Evolutionary conservation across 768 basidiomycete species (phyloP), one percentile per base, ranked within the genome.

Genomic region (Podaxis sp.): DNA sequence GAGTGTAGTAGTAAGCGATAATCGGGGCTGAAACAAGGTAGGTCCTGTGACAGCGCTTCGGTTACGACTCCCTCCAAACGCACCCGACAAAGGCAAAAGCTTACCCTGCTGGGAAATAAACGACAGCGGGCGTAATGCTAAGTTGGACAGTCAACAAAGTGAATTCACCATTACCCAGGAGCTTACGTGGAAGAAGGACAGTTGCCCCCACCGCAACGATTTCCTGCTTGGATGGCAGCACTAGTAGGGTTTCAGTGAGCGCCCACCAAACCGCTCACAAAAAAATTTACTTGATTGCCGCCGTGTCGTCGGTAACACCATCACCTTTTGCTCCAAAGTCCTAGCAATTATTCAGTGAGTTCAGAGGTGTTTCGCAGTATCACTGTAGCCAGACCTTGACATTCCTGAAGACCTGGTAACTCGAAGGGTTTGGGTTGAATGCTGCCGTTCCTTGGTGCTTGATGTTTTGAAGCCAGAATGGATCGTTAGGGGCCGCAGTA

Each of bases 61-160:
- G 4, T 22, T 52, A 33, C 17, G 7, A 42, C 36, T 11, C 4
- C 28, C n/a, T 24, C 19, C 56, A 11, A 26, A 30, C 3, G 48
- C 3, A 54, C 28, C 38, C 8, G 28, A 24, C 44, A 58, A 53
- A 11, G 49, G 19, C 36, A 38, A 30, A 49, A 55, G 64, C 81
- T 61, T 73, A 87, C 89, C 90, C 92, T 64, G 76, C 69, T 1
- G 92, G 92, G 74, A 93, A 92, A 74, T 83, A 93, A 42, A 92
- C 82, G n/a, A 92, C 70, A 5, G 88, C 92, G 13, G 92, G 90
- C 0, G 88, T 81, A 2, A 86, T 72, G 12, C 88, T 90, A 61
- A 61, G 40, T 8, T 33, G 51, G 12, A 28, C 42, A 17, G 42
- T 11, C 53, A 22, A 49, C 24, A 17, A 40, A 62, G n/a, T 49